These are phyloP conservation scores for Colletotrichum eleusines DNA, from an alignment of 2,329 filamentous ascomycete species.

Conservation along the genomic window DNA sequence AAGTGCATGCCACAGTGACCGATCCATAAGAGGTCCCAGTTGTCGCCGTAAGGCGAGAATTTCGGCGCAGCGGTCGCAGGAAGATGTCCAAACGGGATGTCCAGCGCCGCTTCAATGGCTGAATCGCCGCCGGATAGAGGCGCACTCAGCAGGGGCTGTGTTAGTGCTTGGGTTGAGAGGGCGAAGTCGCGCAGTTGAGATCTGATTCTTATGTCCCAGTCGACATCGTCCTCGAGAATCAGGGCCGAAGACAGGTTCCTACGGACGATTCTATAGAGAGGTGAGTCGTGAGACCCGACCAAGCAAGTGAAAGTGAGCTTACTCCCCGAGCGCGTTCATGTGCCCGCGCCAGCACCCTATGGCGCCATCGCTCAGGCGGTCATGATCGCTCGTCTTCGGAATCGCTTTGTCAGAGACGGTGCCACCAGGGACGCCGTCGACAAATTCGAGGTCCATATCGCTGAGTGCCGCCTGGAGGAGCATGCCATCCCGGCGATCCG, in stretches of 20 bases:
- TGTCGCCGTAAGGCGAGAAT: slow-evolving; percentile 60
- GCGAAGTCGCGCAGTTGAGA: slow-evolving; percentile 59
- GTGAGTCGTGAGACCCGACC: neutral
- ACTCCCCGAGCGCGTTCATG: slow-evolving; percentile 54
- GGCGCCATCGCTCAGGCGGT: slow-evolving; percentile 46
- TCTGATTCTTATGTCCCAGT: slow-evolving; percentile 67
- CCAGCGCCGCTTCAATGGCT: slow-evolving; percentile 34
- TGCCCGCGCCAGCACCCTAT: slow-evolving; percentile 56
- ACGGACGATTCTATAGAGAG: slow-evolving; percentile 54
- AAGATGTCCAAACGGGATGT: slow-evolving; percentile 44
- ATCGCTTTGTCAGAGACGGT: slow-evolving; percentile 54
- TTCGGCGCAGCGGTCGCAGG: slow-evolving; percentile 41
- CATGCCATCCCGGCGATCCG: slow-evolving; percentile 64
- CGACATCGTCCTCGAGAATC: slow-evolving; percentile 68
- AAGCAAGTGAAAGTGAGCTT: slow-evolving; percentile 8
- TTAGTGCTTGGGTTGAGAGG: slow-evolving; percentile 51
- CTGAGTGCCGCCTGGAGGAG: slow-evolving; percentile 60
- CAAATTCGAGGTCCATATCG: slow-evolving; percentile 58
- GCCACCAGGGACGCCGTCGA: slow-evolving; percentile 58
- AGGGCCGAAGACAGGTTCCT: slow-evolving; percentile 60
- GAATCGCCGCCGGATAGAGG: slow-evolving; percentile 45
- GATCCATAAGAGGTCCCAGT: slow-evolving; percentile 66
- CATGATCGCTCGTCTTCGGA: slow-evolving; percentile 49
- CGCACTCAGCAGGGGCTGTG: slow-evolving; percentile 46
- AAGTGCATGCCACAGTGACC: slow-evolving; percentile 60